Conservation (phyloP, 148 eudicot genomes). For the Camellia japonica region DNA sequence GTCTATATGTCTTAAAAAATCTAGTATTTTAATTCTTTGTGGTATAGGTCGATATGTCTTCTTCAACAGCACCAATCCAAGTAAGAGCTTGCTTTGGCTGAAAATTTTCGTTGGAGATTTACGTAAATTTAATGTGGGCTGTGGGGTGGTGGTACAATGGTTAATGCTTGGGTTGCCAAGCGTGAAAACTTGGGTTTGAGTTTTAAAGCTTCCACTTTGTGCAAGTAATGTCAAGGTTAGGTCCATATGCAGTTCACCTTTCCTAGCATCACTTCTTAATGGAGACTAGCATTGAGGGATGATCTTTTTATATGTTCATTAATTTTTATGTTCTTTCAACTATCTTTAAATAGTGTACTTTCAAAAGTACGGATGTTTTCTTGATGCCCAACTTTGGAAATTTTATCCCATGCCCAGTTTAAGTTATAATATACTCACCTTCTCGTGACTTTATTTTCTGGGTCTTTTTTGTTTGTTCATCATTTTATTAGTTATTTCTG, state of each 20-base stretch:
- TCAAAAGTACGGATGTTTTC: background rate
- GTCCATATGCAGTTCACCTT: background rate
- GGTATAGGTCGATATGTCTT: too few species aligned
- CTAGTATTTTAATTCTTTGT: too few species aligned
- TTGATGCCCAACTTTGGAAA: background rate
- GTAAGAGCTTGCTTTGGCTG: background rate
- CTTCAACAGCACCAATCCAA: background rate
- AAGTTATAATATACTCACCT: background rate
- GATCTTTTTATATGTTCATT: background rate
- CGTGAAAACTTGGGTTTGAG: background rate
- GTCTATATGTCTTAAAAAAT: too few species aligned
- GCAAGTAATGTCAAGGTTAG: background rate
- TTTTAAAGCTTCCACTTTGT: background rate
- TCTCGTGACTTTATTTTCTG: background rate
- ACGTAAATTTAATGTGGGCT: background rate
- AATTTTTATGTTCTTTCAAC: background rate
- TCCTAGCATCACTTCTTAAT: background rate
- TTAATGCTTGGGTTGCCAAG: background rate
- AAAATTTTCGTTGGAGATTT: background rate
- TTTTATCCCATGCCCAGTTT: background rate
- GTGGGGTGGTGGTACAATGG: background rate
- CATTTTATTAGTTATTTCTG: constrained; percentile 3
- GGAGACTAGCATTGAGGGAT: background rate
- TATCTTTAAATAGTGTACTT: background rate
- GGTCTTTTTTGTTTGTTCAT: constrained; percentile 2